Evolutionary conservation across 495 filamentous ascomycete species (phyloP).

Genomic region (Cercophora newfieldiana): DNA sequence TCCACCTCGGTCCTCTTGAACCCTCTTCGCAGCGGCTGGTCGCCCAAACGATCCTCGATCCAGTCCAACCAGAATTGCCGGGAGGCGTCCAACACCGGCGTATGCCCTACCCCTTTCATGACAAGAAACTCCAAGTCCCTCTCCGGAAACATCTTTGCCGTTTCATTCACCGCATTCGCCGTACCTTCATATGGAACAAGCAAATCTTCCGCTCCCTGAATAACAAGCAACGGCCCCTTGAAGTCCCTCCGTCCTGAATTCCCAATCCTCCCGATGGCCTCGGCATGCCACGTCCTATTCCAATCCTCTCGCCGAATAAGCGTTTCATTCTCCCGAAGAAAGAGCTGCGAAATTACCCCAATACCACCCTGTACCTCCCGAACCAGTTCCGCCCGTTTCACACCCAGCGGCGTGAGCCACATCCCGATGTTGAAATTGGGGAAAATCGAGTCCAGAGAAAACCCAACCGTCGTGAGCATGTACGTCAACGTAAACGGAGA

Average conservation of each 20-base stretch:
- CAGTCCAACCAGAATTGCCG: conserved; percentile 42
- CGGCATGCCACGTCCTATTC: neutral
- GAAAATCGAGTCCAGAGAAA: neutral
- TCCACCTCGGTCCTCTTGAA: conserved; percentile 24
- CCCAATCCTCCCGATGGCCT: conserved; percentile 24
- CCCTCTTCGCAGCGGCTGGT: conserved; percentile 14
- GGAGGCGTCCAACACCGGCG: conserved; percentile 39
- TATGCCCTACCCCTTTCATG: conserved; percentile 37
- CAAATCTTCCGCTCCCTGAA: conserved; percentile 43
- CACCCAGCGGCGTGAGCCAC: neutral
- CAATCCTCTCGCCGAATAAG: neutral
- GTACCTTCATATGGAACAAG: conserved; percentile 31
- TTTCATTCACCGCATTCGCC: conserved; percentile 14
- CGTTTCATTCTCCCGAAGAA: neutral
- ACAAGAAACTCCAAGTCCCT: conserved; percentile 37
- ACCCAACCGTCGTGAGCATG: neutral
- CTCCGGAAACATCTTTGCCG: conserved; percentile 19
- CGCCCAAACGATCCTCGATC: conserved; percentile 42
- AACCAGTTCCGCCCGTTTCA: neutral
- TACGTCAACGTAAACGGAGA: conserved; percentile 21
- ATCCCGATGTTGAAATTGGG: neutral
- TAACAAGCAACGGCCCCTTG: conserved; percentile 46
- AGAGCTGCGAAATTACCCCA: neutral
- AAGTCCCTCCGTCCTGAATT: conserved; percentile 37
- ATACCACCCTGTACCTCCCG: neutral